Evolutionary conservation across 768 basidiomycete genomes (phyloP).

Genomic region (Russula griseocarnosa): DNA sequence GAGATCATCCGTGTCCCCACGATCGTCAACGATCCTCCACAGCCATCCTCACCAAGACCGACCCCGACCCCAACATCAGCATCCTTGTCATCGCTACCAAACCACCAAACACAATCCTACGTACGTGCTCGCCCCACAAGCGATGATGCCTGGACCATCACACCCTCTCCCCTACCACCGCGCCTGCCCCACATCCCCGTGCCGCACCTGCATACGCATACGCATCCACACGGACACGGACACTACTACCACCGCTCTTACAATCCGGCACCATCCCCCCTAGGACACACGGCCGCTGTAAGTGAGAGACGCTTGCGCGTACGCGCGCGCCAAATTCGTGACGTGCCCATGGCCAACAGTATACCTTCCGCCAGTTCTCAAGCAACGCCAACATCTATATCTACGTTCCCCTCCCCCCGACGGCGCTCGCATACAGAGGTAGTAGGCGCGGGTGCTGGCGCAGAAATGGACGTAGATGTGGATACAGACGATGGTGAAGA

Average conservation of each 20-base stretch:
- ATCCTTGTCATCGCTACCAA: neutral
- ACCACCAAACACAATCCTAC: slow-evolving; percentile 19
- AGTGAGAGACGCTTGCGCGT: slow-evolving; percentile 19
- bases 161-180: neutral
- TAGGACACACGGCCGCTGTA: neutral
- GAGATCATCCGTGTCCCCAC: slow-evolving; percentile 60
- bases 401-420: neutral
- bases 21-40: slow-evolving; percentile 30
- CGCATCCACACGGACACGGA: slow-evolving; percentile 15
- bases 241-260: slow-evolving; percentile 23
- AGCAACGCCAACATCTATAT: neutral
- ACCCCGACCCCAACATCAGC: slow-evolving; percentile 23
- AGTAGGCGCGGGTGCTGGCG: slow-evolving; percentile 14
- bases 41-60: slow-evolving; percentile 23
- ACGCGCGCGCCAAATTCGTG: slow-evolving; percentile 17
- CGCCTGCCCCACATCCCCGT: slow-evolving; percentile 13
- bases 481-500: slow-evolving; percentile 31
- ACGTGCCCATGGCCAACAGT: slow-evolving; percentile 3
- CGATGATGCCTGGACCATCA: neutral
- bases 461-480: slow-evolving; percentile 35
- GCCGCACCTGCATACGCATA: slow-evolving; percentile 12
- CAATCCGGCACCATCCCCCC: neutral
- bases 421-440: slow-evolving; percentile 24
- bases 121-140: neutral
- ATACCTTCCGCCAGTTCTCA: neutral